phyloP scores from a whole-genome alignment of 176 grass and related monocot species.

The Musa itinerans region DNA sequence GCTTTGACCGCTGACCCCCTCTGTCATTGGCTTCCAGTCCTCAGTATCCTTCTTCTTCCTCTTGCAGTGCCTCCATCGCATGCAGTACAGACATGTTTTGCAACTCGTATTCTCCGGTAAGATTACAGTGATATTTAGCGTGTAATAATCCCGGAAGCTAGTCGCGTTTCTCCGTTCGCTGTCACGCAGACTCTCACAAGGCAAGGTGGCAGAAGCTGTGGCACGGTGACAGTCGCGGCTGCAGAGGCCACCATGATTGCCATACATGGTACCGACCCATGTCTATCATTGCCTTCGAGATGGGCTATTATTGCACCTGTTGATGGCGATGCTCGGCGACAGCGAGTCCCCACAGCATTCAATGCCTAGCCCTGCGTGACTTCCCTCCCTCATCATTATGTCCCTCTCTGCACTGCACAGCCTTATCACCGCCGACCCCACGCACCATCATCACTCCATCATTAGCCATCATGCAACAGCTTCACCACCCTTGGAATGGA shows the following conservation, averaged over 20 bases:
- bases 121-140: too few species aligned
- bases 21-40: too few species aligned
- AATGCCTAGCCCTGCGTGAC: neutral
- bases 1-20: too few species aligned
- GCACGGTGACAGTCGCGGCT: too few species aligned
- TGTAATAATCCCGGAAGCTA: too few species aligned
- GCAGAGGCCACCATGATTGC: slow-evolving; percentile 8
- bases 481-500: neutral
- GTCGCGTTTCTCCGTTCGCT: too few species aligned
- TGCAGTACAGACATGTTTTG: too few species aligned
- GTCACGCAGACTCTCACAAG: too few species aligned
- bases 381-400: neutral
- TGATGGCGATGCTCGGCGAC: slow-evolving; percentile 9
- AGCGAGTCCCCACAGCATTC: neutral
- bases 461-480: neutral
- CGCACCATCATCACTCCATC: slow-evolving; percentile 6
- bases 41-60: too few species aligned
- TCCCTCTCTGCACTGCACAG: neutral
- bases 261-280: slow-evolving; percentile 9
- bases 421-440: neutral
- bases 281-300: slow-evolving; percentile 15
- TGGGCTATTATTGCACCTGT: slow-evolving; percentile 16
- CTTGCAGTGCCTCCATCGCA: too few species aligned
- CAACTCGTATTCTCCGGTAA: too few species aligned
- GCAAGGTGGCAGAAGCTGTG: too few species aligned